These are phyloP conservation scores for Trichoderma sp. DNA, from an alignment of 2,329 filamentous ascomycete species.

Conservation along the genomic window DNA sequence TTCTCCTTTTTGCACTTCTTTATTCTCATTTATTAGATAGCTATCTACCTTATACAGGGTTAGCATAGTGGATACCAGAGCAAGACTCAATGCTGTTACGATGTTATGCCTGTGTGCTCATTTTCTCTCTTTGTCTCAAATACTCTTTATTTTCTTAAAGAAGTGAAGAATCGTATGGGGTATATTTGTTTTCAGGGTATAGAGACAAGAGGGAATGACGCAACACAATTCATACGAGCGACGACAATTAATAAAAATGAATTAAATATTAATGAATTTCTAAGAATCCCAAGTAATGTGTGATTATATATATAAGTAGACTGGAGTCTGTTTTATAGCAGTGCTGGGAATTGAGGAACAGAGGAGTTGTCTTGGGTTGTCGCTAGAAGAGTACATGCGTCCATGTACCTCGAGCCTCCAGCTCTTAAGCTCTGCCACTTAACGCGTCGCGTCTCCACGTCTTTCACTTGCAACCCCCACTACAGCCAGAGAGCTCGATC, in stretches of 20 bases:
- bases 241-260: not conserved
- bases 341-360: not conserved
- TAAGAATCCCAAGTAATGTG: not conserved
- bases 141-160: not conserved
- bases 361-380: not conserved
- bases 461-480: not conserved
- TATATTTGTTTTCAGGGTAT: not conserved
- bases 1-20: not conserved
- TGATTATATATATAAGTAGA: not conserved
- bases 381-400: not conserved
- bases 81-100: not conserved
- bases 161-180: not conserved
- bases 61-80: conserved; percentile 19
- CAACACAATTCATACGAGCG: not conserved
- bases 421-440: conserved; percentile 16
- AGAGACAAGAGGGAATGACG: not conserved
- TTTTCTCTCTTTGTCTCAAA: not conserved
- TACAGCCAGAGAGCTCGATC: not conserved
- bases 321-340: not conserved
- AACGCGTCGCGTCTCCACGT: conserved; percentile 19
- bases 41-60: not conserved
- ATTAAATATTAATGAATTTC: not conserved
- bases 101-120: not conserved
- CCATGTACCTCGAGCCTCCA: not conserved
- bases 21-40: not conserved